A percentile compares a stretch with the other conserved stretches of the same genome.
phyloP scores from a whole-genome alignment of 1,139 yeast genomes.

The Saccharomyces hybrid region DNA sequence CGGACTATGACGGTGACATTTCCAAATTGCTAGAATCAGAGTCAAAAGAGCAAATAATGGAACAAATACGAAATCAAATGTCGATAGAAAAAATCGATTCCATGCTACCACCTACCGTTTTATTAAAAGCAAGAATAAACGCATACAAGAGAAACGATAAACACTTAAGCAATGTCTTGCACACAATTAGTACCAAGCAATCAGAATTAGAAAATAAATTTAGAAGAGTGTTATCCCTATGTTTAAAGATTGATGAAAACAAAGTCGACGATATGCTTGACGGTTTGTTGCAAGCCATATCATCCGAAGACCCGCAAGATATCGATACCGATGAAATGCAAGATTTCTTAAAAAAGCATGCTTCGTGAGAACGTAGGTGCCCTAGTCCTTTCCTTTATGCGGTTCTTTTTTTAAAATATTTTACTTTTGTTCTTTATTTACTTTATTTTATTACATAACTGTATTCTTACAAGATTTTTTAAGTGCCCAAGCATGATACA shows the following conservation, averaged over 20 bases:
- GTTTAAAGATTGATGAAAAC: constrained; percentile 74
- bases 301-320: constrained; percentile 61
- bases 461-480: constrained; percentile 5
- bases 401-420: background rate
- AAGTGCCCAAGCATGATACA: background rate
- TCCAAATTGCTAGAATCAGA: constrained; percentile 20
- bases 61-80: constrained; percentile 14
- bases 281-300: constrained; percentile 84
- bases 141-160: constrained; percentile 69
- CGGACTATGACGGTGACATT: constrained; percentile 26
- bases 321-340: constrained; percentile 44
- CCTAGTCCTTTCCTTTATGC: background rate
- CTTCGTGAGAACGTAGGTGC: background rate
- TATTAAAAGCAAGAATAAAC: constrained; percentile 65
- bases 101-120: constrained; percentile 50
- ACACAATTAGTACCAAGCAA: constrained; percentile 44
- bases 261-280: constrained; percentile 79
- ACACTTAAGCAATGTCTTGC: constrained; percentile 43
- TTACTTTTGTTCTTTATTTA: background rate
- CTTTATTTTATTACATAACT: constrained; percentile 6
- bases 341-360: constrained; percentile 27
- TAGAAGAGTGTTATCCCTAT: constrained; percentile 79
- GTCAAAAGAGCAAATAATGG: constrained; percentile 21
- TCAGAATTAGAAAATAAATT: constrained; percentile 73
- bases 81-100: constrained; percentile 17